These are phyloP conservation scores for Macrolepiota fuliginosa DNA, from an alignment of 768 basidiomycete genomes.

Conservation along the genomic window DNA sequence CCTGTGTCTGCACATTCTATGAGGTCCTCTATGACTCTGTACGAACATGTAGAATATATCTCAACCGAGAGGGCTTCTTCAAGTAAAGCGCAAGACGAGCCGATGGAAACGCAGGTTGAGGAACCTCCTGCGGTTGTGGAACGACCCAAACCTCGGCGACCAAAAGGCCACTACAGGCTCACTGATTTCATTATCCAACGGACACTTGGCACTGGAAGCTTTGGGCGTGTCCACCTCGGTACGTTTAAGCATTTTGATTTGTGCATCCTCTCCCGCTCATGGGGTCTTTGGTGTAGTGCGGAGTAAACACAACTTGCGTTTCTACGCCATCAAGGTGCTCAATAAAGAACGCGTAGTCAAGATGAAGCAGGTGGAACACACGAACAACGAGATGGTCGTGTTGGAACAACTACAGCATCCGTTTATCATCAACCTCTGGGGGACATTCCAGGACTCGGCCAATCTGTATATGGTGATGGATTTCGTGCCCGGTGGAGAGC, in stretches of 20 bases:
- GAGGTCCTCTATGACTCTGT: slow-evolving; percentile 25
- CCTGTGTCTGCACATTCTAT: slow-evolving; percentile 29
- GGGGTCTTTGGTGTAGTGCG: slow-evolving; percentile 50
- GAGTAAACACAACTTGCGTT: slow-evolving; percentile 92
- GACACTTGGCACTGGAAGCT: slow-evolving; percentile 92
- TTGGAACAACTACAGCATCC: slow-evolving; percentile 85
- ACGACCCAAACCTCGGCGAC: slow-evolving; percentile 29
- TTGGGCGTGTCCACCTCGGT: slow-evolving; percentile 95
- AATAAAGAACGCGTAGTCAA: slow-evolving; percentile 90
- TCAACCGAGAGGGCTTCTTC: slow-evolving; percentile 66
- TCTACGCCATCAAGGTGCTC: slow-evolving; percentile 94
- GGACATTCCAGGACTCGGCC: slow-evolving; percentile 85
- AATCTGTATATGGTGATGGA: slow-evolving; percentile 99
- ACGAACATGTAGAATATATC: slow-evolving; percentile 63
- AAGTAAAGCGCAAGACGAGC: slow-evolving; percentile 22
- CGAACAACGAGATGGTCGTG: slow-evolving; percentile 91
- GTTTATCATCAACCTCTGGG: slow-evolving; percentile 96
- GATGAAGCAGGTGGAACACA: slow-evolving; percentile 96
- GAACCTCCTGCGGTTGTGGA: slow-evolving; percentile 15
- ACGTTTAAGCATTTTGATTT: slow-evolving; percentile 13
- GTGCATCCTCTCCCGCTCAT: slow-evolving; percentile 12
- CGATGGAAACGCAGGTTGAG: slow-evolving; percentile 15
- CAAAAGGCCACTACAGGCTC: slow-evolving; percentile 69
- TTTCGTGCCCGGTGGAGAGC: slow-evolving; percentile 94
- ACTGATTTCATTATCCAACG: slow-evolving; percentile 78